Percentiles rank a stretch among this genome's conserved stretches.
phyloP scores from a whole-genome alignment of 2,329 filamentous ascomycete genomes.

The Colletotrichum salicis region DNA sequence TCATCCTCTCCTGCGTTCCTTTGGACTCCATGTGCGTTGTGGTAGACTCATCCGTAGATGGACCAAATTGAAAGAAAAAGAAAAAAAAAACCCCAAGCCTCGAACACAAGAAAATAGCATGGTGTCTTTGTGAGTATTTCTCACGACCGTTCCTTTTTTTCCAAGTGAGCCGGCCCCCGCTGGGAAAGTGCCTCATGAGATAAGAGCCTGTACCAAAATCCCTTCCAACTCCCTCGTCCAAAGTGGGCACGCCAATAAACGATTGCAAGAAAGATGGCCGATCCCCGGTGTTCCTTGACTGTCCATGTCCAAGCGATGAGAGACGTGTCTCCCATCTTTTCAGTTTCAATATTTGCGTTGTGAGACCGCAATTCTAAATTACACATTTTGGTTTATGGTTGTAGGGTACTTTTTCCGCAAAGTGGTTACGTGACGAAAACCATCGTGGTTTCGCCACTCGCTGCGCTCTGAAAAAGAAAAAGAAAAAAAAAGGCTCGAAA shows the following conservation, averaged over 20 bases:
- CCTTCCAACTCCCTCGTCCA: conserved; percentile 26
- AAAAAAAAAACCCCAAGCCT: conserved; percentile 4
- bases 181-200: conserved; percentile 14
- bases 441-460: conserved; percentile 20
- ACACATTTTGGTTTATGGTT: conserved; percentile 48
- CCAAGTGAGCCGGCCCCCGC: conserved; percentile 11
- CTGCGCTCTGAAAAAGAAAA: conserved; percentile 32
- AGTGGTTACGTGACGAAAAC: conserved; percentile 23
- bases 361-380: conserved; percentile 40
- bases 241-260: conserved; percentile 5
- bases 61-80: conserved; percentile 1
- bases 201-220: conserved; percentile 14
- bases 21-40: conserved; percentile 29
- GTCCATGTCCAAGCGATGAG: conserved; percentile 25
- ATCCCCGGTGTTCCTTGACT: conserved; percentile 24
- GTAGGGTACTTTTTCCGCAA: conserved; percentile 35
- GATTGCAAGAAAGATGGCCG: conserved; percentile 24
- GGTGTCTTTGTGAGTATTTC: conserved; percentile 5
- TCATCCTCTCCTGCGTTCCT: conserved; percentile 11
- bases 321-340: conserved; percentile 1
- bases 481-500: conserved; percentile 30
- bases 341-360: conserved; percentile 28
- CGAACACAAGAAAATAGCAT: not conserved
- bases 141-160: conserved; percentile 5
- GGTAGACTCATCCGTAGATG: conserved; percentile 30